A percentile compares a stretch with the other conserved stretches of the same genome.
Evolutionary conservation across 768 basidiomycete genomes (phyloP).

Genomic region (Collybiopsis confluens): DNA sequence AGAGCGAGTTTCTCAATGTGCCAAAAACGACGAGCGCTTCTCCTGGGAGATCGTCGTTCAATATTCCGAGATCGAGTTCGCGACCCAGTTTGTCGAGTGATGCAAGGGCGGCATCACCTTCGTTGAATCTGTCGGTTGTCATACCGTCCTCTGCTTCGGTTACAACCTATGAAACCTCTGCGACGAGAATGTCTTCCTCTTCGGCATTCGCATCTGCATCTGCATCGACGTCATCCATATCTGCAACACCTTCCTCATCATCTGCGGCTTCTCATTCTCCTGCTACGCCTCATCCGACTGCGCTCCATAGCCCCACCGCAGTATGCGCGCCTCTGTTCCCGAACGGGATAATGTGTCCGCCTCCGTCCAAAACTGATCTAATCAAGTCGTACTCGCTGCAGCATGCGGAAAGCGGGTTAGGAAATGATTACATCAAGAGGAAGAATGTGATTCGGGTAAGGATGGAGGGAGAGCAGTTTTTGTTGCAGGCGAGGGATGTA

Average conservation of each 20-base stretch:
- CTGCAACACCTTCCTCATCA: neutral
- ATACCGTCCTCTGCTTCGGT: conserved; percentile 3
- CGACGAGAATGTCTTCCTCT: too few relatives aligned
- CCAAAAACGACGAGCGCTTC: conserved; percentile 11
- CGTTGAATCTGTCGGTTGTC: conserved; percentile 1
- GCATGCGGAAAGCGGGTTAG: conserved; percentile 89
- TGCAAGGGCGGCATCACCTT: too few relatives aligned
- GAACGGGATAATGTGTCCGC: conserved; percentile 23
- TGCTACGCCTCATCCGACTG: neutral
- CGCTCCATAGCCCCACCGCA: conserved; percentile 11
- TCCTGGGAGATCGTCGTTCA: conserved; percentile 25
- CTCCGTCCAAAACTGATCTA: conserved; percentile 49
- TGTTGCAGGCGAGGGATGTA: conserved; percentile 84
- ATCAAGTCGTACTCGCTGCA: conserved; percentile 78
- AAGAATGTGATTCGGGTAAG: conserved; percentile 91
- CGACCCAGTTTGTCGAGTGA: neutral
- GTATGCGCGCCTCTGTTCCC: conserved; percentile 11
- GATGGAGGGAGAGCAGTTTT: conserved; percentile 94
- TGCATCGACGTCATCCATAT: neutral
- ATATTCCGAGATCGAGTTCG: conserved; percentile 16
- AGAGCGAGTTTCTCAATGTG: conserved; percentile 31
- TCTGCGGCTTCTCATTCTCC: neutral
- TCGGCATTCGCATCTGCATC: too few relatives aligned
- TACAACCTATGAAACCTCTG: too few relatives aligned
- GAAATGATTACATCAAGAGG: conserved; percentile 91